These are phyloP conservation scores for Blastocladiella emersonii DNA, from an alignment of 371 early-diverging fungal species.

Conservation along the genomic window DNA sequence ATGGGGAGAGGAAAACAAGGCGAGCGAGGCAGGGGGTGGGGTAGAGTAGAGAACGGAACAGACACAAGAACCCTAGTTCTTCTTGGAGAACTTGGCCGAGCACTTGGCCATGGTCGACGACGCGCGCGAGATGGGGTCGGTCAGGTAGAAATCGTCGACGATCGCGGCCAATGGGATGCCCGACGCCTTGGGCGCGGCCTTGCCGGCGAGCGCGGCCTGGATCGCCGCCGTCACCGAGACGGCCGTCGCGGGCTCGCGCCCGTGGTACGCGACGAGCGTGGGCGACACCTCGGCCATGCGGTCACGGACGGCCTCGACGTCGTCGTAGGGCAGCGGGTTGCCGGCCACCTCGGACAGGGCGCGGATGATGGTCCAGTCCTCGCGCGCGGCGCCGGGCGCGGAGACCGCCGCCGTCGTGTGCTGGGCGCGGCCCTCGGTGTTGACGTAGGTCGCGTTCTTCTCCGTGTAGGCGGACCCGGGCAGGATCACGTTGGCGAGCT, in stretches of 20 bases:
- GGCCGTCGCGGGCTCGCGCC: slow-evolving; percentile 40
- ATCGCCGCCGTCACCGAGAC: slow-evolving; percentile 19
- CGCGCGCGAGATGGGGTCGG: slow-evolving; percentile 81
- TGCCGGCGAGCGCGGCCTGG: not conserved
- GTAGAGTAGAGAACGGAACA: too few relatives aligned
- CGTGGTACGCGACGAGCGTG: slow-evolving; percentile 57
- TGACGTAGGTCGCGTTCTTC: slow-evolving; percentile 85
- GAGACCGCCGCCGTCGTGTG: slow-evolving; percentile 82
- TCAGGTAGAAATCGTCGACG: slow-evolving; percentile 84
- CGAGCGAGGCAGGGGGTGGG: too few relatives aligned
- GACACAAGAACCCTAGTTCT: not conserved
- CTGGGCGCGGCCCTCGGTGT: slow-evolving; percentile 92
- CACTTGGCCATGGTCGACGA: slow-evolving; percentile 96
- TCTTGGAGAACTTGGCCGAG: slow-evolving; percentile 41
- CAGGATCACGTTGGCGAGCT: slow-evolving; percentile 86
- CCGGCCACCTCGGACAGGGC: slow-evolving; percentile 86
- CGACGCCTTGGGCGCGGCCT: slow-evolving; percentile 15
- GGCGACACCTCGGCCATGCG: slow-evolving; percentile 82
- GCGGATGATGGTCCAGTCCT: slow-evolving; percentile 96
- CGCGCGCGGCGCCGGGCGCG: slow-evolving; percentile 81
- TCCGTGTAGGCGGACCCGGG: slow-evolving; percentile 96
- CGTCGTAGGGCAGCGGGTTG: slow-evolving; percentile 75
- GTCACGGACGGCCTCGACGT: slow-evolving; percentile 57
- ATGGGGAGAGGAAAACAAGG: too few relatives aligned
- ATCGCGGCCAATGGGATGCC: slow-evolving; percentile 12